Conservation (phyloP, 2,329 filamentous ascomycete genomes). For the Ramularia endophylla region DNA sequence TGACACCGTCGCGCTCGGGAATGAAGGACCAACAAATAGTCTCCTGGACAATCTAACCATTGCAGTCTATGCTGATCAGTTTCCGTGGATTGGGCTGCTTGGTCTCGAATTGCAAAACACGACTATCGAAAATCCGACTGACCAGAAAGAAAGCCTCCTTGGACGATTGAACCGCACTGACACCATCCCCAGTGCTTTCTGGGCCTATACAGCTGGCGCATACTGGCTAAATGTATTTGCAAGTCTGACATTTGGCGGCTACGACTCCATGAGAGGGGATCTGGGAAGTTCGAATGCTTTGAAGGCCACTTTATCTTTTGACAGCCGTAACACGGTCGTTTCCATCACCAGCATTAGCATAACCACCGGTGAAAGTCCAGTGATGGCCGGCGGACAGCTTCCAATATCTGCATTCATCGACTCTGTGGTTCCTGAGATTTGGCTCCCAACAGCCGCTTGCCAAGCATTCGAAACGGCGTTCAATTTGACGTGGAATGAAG, state of each 20-base stretch:
- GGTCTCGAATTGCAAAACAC: conserved; percentile 32
- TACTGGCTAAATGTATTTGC: conserved; percentile 16
- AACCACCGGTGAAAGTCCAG: neutral
- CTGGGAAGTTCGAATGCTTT: no score
- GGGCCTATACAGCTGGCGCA: conserved; percentile 39
- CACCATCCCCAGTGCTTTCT: conserved; percentile 34
- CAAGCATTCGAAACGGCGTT: conserved; percentile 33
- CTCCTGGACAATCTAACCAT: conserved; percentile 5
- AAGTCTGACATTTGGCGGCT: conserved; percentile 35
- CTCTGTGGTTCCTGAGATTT: conserved; percentile 35
- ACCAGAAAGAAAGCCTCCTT: conserved; percentile 29
- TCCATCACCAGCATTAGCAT: conserved; percentile 4
- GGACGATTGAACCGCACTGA: conserved; percentile 24
- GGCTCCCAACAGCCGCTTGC: conserved; percentile 34
- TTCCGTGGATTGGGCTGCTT: conserved; percentile 32
- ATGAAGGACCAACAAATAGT: neutral
- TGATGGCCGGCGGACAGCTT: neutral
- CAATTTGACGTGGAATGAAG: conserved; percentile 33
- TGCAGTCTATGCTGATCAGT: conserved; percentile 1
- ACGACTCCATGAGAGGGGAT: conserved; percentile 27
- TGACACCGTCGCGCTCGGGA: neutral
- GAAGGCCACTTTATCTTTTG: no score
- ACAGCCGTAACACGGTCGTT: conserved; percentile 1
- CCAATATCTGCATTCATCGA: conserved; percentile 25
- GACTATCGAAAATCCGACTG: conserved; percentile 36